phyloP scores from a whole-genome alignment of 129 eudicot species.

The Erigeron canadensis region DNA sequence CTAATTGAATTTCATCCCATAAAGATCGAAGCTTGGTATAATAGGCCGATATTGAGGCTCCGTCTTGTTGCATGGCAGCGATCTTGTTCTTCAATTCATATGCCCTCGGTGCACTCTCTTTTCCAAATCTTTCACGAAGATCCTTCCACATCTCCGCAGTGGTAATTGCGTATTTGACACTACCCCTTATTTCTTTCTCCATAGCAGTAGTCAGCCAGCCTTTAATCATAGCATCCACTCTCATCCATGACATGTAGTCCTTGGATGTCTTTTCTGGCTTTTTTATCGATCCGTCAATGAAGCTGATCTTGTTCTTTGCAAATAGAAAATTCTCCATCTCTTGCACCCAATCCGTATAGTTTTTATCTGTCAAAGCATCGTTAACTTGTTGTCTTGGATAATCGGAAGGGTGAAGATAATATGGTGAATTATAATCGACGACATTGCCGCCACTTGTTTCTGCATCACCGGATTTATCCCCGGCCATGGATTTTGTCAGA shows the following conservation, averaged over 20 bases:
- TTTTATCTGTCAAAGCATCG: no score
- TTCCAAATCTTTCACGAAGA: background rate
- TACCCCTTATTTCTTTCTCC: background rate
- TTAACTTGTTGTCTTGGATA: no score
- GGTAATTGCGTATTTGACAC: background rate
- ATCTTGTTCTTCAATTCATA: background rate
- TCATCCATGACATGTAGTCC: background rate
- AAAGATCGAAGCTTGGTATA: background rate
- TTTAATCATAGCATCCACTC: background rate
- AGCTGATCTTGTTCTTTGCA: background rate
- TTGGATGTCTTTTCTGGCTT: background rate
- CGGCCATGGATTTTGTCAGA: no score
- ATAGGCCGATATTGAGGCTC: background rate
- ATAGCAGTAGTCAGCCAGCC: background rate
- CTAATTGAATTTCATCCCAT: background rate
- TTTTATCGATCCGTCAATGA: background rate
- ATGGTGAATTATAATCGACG: no score
- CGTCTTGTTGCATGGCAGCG: background rate
- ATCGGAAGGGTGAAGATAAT: no score
- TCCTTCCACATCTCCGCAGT: background rate
- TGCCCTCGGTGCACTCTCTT: background rate
- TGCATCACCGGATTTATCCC: no score
- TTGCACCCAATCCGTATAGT: background rate
- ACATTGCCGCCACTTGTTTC: no score
- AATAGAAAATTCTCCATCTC: conserved; percentile 1